Evolutionary conservation across 805 yeast genomes (phyloP), one percentile per base, ranked within the genome.

Genomic region (Saturnispora sekii): DNA sequence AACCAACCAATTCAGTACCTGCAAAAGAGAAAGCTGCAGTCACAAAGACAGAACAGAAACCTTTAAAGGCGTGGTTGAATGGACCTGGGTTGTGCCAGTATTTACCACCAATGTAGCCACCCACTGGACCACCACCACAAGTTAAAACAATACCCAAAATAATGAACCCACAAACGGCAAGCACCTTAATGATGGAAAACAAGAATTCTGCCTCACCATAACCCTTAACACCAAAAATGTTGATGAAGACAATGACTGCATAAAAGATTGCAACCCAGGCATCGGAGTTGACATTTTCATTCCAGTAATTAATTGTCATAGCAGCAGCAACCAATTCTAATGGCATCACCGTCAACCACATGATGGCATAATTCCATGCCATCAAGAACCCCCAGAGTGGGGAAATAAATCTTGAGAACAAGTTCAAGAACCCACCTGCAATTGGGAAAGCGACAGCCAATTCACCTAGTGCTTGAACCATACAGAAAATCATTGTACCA

Each of bases 121-220:
- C 69, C 8, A 72, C 73, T 38, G 77, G 77, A 40, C 79, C 81
- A 56, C 84, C 84, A 57, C 84, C 84, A 50, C 73, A 61, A 38
- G 70, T 69, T 41, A 77, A 59, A 14, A 77, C 64, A 36, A 78
- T 65, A 44, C 76, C 70, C 45, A 77, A 61, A 48, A 79, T 68
- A 43, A 73, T 67, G 54, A 78, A 79, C 2, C 81, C 82, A 35
- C 69, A 47, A 43, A 79, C 69, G 59, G 81, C 77, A 12, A 65
- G 40, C n/a, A 76, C 71, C 57, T 79, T 79, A 47, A 72, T 64
- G 11, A 66, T 38, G 42, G 78, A 73, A 53, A 79, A 70, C 31
- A 73, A 54, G 52, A 73, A 76, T 57, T 79, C 84, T 15, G 77
- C 77, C 61, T 79, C 84, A 60, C 82, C 84, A 55, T 77, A 79